Base-by-base conservation (phyloP, 2,329 filamentous ascomycete species). In the Beauveria brongniartii region DNA sequence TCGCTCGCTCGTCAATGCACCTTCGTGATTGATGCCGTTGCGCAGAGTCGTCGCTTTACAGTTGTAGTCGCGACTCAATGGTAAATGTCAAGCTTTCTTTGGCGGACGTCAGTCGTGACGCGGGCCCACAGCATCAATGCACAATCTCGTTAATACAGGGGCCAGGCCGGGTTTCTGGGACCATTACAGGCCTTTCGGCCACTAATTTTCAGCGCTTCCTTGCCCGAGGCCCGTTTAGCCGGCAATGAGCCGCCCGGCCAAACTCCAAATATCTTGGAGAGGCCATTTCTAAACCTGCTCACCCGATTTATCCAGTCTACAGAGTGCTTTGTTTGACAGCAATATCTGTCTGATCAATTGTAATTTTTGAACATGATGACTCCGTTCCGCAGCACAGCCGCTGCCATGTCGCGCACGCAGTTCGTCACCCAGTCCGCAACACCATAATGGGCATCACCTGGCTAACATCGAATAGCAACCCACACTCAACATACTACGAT, bases 401-500 rank as follows among this genome's bases (percentile, higher is more conserved):
- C 43, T 24, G 43, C 30, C 58, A 61, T 61, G 58, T 28, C 41
- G 30, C 58, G 58, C 51, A 61, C 58, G 22, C 58, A 61, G 59
- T 61, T 28, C 24, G 59, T 61, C 26, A 12, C 51, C 41, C 28
- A 9, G 1, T 16, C 16, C n/a, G 22, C n/a, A 20, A 44, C 24
- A 14, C 5, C 2, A 22, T 18, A 16, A 14, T 16, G 47, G 16
- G 14, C 44, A 53, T 46, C 28, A 24, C 7, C 3, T 24, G 37
- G 41, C 50, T 57, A 62, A 57, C 30, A 41, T 20, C 7, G 62
- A 77, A 74, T 67, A 77, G 78, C 34, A 48, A 61, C 68, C 75
- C 78, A 67, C 80, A 77, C 64, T 78, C 78, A 48, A 92, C 91
- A 66, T 99, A 99, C 82, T 99, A 97, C 81, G 90, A 96, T 77